Base-by-base conservation (phyloP, 371 early-diverging fungal species). In the Amoeboaphelidium protococcarum region DNA sequence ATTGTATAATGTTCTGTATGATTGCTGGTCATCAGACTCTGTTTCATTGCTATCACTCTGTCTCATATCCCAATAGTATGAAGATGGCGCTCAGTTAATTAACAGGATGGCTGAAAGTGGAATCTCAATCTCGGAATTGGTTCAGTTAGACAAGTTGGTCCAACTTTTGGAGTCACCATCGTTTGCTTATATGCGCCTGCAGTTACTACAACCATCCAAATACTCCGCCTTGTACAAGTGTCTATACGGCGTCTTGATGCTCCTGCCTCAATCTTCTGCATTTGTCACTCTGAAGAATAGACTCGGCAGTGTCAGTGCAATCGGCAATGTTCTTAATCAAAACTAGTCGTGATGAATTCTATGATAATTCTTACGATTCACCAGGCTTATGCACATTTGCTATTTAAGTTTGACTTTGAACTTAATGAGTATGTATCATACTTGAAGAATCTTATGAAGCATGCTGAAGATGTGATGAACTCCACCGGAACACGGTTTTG, bases 121-220 rank as follows among this genome's bases (percentile, higher is more conserved):
- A 51, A 79, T 88, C 46, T 83, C 85, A 1, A 86, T 90, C 31
- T 74, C 66, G 44, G 62, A 85, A 46, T 59, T 90, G 19, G 78
- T 90, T 25, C 89, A 88, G 55, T 68, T 86, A 22, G 91, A 90
- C 57, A 86, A 84, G 51, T 71, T 90, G 2, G 89, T 90, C 23
- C 89, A 88, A 56, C 64, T 90, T 13, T 53, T 90, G n/a, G 91
- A 90, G 56, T 79, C 81, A 0, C 91, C 91, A 2, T 82, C 86
- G 20, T 90, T 90, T 64, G 82, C 89, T 2, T 81, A 71, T 70
- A 60, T 90, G 31, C 67, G 91, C 2, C 62, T 90, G 43, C 88
- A 88, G 57, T 64, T 90, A 3, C 58, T 88, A 25, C 89, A 90
- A 45, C 86, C 89, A 0, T 72, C 76, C 16, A 67, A 71, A 58